Evolutionary conservation across 306 rosid genomes (phyloP).

Genomic region (Echinosophora koreensis): DNA sequence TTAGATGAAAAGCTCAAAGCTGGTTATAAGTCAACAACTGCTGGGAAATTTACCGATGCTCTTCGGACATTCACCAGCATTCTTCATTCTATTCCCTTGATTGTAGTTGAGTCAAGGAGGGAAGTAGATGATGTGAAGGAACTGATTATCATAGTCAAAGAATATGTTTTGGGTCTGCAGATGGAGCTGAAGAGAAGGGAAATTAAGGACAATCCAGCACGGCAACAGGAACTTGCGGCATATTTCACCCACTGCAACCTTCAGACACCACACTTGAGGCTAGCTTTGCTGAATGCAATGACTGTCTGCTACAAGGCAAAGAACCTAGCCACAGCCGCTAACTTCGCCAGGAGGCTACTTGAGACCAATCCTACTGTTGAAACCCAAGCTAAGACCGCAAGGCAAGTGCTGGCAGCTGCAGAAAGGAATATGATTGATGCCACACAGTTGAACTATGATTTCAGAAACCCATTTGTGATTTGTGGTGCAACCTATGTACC

Average conservation of each 20-base stretch:
- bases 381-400: slow-evolving; percentile 66
- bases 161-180: slow-evolving; percentile 69
- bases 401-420: slow-evolving; percentile 76
- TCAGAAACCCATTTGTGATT: slow-evolving; percentile 78
- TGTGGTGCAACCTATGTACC: slow-evolving; percentile 80
- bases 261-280: slow-evolving; percentile 74
- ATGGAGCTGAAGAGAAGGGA: slow-evolving; percentile 77
- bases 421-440: slow-evolving; percentile 73
- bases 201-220: slow-evolving; percentile 54
- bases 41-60: slow-evolving; percentile 71
- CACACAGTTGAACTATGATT: slow-evolving; percentile 68
- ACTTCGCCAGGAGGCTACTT: slow-evolving; percentile 71
- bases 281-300: slow-evolving; percentile 65
- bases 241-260: slow-evolving; percentile 84
- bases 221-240: slow-evolving; percentile 80
- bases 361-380: slow-evolving; percentile 75
- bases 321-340: slow-evolving; percentile 74
- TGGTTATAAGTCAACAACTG: slow-evolving; percentile 73
- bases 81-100: slow-evolving; percentile 72
- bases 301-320: slow-evolving; percentile 65
- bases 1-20: slow-evolving; percentile 76
- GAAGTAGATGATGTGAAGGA: slow-evolving; percentile 85
- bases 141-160: slow-evolving; percentile 64
- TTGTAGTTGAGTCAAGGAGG: slow-evolving; percentile 78
- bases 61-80: slow-evolving; percentile 58